Evolutionary conservation across 2,329 filamentous ascomycete genomes (phyloP).

Genomic region (Aspergillus candidus): DNA sequence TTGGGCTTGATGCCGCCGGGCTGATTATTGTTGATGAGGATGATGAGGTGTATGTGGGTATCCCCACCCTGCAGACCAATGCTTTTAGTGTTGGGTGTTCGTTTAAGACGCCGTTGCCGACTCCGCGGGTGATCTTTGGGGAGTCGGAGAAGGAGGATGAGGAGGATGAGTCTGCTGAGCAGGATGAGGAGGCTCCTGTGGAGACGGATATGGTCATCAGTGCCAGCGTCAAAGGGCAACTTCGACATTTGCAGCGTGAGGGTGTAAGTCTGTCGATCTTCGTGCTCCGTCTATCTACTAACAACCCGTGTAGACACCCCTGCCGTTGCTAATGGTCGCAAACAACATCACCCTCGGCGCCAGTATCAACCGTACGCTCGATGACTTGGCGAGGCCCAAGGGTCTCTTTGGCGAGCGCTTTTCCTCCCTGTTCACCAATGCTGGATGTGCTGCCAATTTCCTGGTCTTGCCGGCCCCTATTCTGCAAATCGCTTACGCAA

Average conservation of each 20-base stretch:
- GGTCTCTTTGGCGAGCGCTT: conserved; percentile 23
- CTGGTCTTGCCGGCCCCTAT: conserved; percentile 27
- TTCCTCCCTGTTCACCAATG: conserved; percentile 28
- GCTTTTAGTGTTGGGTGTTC: conserved; percentile 28
- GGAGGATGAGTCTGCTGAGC: conserved; percentile 13
- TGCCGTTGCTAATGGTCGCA: conserved; percentile 24
- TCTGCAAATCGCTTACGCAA: conserved; percentile 25
- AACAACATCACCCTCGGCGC: conserved; percentile 29
- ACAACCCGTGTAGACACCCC: conserved; percentile 21
- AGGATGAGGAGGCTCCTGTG: conserved; percentile 5
- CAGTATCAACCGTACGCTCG: conserved; percentile 24
- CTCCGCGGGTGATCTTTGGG: conserved; percentile 16
- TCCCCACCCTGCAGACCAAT: conserved; percentile 22
- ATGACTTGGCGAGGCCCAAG: conserved; percentile 21
- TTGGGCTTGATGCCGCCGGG: conserved; percentile 32
- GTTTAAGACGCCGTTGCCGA: conserved; percentile 31
- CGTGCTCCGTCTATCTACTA: background rate
- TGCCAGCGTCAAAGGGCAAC: conserved; percentile 26
- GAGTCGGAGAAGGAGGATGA: conserved; percentile 15
- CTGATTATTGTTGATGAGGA: conserved; percentile 27
- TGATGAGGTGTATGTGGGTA: conserved; percentile 22
- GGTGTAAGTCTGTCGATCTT: conserved; percentile 21
- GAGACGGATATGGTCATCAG: conserved; percentile 25
- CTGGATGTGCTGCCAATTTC: conserved; percentile 22
- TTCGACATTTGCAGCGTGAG: conserved; percentile 21